phyloP scores from a whole-genome alignment of 768 basidiomycete species.

The Gloeostereum incarnatum region DNA sequence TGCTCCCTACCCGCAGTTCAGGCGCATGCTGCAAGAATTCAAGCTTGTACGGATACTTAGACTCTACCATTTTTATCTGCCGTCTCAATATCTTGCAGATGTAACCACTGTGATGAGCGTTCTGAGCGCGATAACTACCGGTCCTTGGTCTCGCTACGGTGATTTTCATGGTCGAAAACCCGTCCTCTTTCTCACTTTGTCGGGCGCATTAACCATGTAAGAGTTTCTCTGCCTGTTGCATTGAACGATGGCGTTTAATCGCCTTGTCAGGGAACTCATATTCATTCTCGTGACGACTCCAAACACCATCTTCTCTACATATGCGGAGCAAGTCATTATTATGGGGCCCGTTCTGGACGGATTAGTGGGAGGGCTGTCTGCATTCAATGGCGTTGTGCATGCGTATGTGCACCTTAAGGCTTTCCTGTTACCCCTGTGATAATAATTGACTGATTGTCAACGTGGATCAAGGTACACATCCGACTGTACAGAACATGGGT shows the following conservation, averaged over 20 bases:
- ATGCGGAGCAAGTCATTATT: conserved; percentile 68
- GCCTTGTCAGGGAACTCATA: conserved; percentile 51
- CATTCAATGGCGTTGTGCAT: conserved; percentile 60
- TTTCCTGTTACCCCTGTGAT: conserved; percentile 8
- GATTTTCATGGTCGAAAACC: conserved; percentile 71
- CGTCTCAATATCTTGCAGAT: conserved; percentile 18
- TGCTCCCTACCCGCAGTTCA: conserved; percentile 46
- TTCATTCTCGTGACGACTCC: conserved; percentile 74
- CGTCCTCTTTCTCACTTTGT: conserved; percentile 55
- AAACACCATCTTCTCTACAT: conserved; percentile 27
- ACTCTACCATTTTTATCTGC: not conserved
- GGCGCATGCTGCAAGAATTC: conserved; percentile 62
- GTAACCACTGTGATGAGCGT: conserved; percentile 72
- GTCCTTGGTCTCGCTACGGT: conserved; percentile 79
- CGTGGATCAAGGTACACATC: conserved; percentile 34
- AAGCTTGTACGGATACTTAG: conserved; percentile 34
- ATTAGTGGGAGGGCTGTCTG: conserved; percentile 58
- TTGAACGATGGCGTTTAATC: conserved; percentile 5
- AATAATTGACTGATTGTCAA: not conserved
- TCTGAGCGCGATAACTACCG: conserved; percentile 75
- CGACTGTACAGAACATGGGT: conserved; percentile 43
- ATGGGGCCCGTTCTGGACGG: conserved; percentile 77
- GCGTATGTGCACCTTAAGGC: too few relatives aligned
- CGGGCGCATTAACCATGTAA: conserved; percentile 70
- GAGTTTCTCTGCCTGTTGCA: conserved; percentile 14